Conservation (phyloP, 2,329 filamentous ascomycete species). For the Eutypa lata region DNA sequence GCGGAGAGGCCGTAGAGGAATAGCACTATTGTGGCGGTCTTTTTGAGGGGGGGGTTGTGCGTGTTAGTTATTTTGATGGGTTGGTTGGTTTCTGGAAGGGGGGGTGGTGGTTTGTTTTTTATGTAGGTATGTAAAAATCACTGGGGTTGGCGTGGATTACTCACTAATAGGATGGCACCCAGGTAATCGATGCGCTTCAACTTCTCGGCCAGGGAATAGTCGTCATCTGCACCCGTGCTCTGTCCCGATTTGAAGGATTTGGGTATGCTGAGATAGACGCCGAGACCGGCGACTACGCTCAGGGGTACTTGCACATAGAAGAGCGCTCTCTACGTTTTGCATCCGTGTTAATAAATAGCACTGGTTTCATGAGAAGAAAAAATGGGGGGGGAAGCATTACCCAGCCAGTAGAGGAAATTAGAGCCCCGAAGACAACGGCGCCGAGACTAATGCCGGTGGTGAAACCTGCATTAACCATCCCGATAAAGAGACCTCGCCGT, state of each 20-base stretch:
- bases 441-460: slow-evolving; percentile 70
- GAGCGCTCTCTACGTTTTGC: slow-evolving; percentile 65
- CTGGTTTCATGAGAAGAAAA: too few species aligned
- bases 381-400: slow-evolving; percentile 39
- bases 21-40: slow-evolving; percentile 64
- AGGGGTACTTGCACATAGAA: slow-evolving; percentile 72
- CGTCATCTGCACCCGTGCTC: slow-evolving; percentile 30
- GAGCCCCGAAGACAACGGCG: slow-evolving; percentile 65
- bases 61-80: slow-evolving; percentile 5
- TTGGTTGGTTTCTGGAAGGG: too few species aligned
- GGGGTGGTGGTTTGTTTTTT: too few species aligned
- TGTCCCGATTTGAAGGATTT: slow-evolving; percentile 26
- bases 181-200: slow-evolving; percentile 70
- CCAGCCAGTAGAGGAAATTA: slow-evolving; percentile 67
- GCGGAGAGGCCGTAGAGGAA: slow-evolving; percentile 68
- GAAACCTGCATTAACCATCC: slow-evolving; percentile 69
- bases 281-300: slow-evolving; percentile 56
- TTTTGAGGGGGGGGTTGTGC: not conserved
- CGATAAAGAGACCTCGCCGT: slow-evolving; percentile 69
- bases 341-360: too few species aligned
- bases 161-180: slow-evolving; percentile 64
- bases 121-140: too few species aligned
- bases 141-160: too few species aligned
- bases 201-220: slow-evolving; percentile 44
- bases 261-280: slow-evolving; percentile 66